These are phyloP conservation scores for Tillandsia fasciculata DNA, from an alignment of 176 grass and related monocot species.

Conservation along the genomic window DNA sequence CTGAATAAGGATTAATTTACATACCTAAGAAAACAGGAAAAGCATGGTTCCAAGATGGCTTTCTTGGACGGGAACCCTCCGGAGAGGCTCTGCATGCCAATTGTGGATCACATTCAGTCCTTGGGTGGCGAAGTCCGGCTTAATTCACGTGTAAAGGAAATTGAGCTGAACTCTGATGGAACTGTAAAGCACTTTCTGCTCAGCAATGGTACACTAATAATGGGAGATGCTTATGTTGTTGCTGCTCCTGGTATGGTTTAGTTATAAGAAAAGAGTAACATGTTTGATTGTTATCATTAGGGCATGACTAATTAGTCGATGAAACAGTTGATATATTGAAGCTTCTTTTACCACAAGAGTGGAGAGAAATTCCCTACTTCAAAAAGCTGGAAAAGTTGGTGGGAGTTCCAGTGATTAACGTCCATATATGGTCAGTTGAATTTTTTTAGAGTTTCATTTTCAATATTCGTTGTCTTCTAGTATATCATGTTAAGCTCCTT, in stretches of 20 bases:
- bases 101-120: slow-evolving; percentile 75
- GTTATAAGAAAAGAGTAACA: neutral
- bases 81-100: slow-evolving; percentile 91
- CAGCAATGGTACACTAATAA: slow-evolving; percentile 60
- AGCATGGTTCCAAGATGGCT: slow-evolving; percentile 93
- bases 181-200: slow-evolving; percentile 81
- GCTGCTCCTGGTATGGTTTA: slow-evolving; percentile 63
- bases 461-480: slow-evolving; percentile 10
- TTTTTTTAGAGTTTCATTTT: slow-evolving; percentile 17
- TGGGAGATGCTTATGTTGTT: slow-evolving; percentile 87
- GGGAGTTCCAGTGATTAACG: slow-evolving; percentile 98
- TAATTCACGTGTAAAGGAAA: slow-evolving; percentile 83
- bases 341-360: slow-evolving; percentile 89
- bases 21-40: slow-evolving; percentile 51
- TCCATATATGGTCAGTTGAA: slow-evolving; percentile 87
- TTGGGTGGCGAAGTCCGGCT: slow-evolving; percentile 81
- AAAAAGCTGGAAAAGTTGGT: slow-evolving; percentile 91
- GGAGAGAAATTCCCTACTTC: slow-evolving; percentile 83
- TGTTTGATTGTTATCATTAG: neutral
- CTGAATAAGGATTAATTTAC: neutral
- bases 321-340: slow-evolving; percentile 94
- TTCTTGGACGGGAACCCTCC: slow-evolving; percentile 97
- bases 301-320: slow-evolving; percentile 31
- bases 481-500: slow-evolving; percentile 5
- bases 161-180: slow-evolving; percentile 81